Percentiles rank a stretch among this genome's conserved stretches.
These are phyloP conservation scores for Salvia splendens DNA, from an alignment of 257 asterid species.

Conservation along the genomic window DNA sequence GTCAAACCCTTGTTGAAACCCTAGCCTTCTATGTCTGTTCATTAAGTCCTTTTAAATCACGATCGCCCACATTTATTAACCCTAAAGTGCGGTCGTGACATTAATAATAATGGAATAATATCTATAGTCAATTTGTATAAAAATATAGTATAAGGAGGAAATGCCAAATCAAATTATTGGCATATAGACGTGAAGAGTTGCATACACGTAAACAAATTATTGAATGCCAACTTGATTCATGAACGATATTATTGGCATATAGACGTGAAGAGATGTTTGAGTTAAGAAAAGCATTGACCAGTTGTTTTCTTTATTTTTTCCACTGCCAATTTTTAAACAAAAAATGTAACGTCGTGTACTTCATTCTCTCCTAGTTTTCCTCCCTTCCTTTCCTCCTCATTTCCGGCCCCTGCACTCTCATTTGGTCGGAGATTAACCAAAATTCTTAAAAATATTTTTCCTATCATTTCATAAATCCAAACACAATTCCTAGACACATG, in stretches of 20 bases:
- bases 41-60: no score
- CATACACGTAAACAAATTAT: neutral
- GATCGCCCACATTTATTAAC: no score
- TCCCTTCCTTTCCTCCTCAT: conserved; percentile 60
- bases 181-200: no score
- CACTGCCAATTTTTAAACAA: conserved; percentile 24
- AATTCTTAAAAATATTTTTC: conserved; percentile 24
- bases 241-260: conserved; percentile 24
- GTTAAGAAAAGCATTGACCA: conserved; percentile 38
- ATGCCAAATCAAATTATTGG: no score
- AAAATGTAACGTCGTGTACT: conserved; percentile 30
- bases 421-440: conserved; percentile 36
- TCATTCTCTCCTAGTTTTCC: conserved; percentile 54
- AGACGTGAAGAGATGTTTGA: conserved; percentile 45
- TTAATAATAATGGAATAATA: no score
- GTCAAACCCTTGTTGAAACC: no score
- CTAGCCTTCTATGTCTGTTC: no score
- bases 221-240: conserved; percentile 19
- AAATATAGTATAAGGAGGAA: no score
- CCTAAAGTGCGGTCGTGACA: no score
- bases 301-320: conserved; percentile 28
- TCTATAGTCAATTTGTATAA: no score
- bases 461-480: neutral
- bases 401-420: conserved; percentile 34
- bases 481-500: conserved; percentile 25